A percentile compares a stretch with the other conserved stretches of the same genome.
phyloP scores from a whole-genome alignment of 495 filamentous ascomycete species.

The Penicillium manginii region DNA sequence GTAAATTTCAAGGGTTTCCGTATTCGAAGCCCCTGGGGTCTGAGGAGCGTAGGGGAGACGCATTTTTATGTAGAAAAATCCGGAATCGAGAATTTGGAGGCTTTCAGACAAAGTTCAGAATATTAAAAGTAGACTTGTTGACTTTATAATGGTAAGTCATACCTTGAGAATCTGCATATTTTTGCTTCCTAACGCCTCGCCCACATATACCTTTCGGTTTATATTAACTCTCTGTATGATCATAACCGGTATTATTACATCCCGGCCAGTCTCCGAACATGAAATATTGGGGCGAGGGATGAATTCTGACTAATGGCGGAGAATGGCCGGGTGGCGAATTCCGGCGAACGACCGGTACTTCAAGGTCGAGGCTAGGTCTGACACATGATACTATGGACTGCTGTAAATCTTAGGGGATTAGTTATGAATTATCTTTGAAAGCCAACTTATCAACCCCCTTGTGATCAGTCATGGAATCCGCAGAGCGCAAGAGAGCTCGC shows the following conservation, averaged over 20 bases:
- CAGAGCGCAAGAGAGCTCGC: not conserved
- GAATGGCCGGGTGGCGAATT: not conserved
- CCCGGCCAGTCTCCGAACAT: not conserved
- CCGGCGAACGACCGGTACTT: not conserved
- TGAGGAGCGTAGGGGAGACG: constrained; percentile 1
- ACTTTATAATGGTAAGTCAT: no score
- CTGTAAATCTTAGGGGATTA: not conserved
- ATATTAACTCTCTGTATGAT: not conserved
- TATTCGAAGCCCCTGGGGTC: no score
- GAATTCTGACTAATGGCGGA: not conserved
- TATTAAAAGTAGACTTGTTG: no score
- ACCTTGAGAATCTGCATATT: no score
- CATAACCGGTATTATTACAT: not conserved
- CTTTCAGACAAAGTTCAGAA: no score
- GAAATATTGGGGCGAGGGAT: not conserved
- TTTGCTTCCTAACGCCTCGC: not conserved
- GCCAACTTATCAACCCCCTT: not conserved
- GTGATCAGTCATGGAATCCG: not conserved
- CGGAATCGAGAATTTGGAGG: not conserved
- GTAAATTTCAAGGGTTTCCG: not conserved
- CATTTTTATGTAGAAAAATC: not conserved
- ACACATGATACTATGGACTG: not conserved
- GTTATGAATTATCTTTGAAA: not conserved
- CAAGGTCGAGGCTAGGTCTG: no score
- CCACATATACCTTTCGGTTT: not conserved